Conservation (phyloP, 257 asterid genomes). For the Phtheirospermum japonicum region DNA sequence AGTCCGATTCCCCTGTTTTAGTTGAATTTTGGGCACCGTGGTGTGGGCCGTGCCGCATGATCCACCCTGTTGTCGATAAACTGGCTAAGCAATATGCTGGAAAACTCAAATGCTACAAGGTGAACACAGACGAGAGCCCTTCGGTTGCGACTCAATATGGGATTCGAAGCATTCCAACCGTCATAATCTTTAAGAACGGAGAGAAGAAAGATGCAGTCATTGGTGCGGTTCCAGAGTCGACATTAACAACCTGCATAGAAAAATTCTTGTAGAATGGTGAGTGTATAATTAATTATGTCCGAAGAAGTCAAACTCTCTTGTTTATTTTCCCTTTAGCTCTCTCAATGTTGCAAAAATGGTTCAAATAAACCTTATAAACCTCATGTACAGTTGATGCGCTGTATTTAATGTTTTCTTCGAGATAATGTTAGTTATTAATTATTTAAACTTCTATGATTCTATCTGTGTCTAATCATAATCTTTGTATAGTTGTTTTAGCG, state of each 20-base stretch:
- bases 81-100: constrained; percentile 71
- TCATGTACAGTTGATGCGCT: constrained; percentile 48
- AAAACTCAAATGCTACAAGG: constrained; percentile 80
- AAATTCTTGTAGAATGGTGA: constrained; percentile 59
- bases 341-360: constrained; percentile 25
- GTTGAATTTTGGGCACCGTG: constrained; percentile 99
- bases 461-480: background rate
- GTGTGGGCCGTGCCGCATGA: constrained; percentile 98
- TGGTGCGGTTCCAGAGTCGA: constrained; percentile 87
- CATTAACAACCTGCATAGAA: constrained; percentile 65
- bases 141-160: constrained; percentile 75
- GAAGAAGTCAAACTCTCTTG: constrained; percentile 20
- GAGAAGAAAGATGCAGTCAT: constrained; percentile 90
- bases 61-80: constrained; percentile 78
- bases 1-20: constrained; percentile 57
- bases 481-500: too few species aligned
- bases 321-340: constrained; percentile 16
- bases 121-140: constrained; percentile 83
- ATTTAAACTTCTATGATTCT: background rate
- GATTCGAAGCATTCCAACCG: constrained; percentile 95
- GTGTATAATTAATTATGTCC: constrained; percentile 25
- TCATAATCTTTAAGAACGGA: constrained; percentile 72
- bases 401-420: constrained; percentile 24
- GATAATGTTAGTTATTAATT: constrained; percentile 23
- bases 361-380: constrained; percentile 18